These are phyloP conservation scores for Candida argentea DNA, from an alignment of 805 yeast genomes.

Conservation along the genomic window DNA sequence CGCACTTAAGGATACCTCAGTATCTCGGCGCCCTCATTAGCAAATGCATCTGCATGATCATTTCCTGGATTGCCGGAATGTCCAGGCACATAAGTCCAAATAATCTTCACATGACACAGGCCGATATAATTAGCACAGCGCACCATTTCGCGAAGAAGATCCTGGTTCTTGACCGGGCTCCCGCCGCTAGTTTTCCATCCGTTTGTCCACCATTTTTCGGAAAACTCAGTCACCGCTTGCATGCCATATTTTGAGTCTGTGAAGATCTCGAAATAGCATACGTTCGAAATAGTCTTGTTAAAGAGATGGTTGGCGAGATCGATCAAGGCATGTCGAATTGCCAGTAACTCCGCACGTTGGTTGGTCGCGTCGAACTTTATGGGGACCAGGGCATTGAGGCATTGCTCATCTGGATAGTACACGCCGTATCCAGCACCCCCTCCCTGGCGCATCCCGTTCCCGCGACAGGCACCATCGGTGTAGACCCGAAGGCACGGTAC, in stretches of 20 bases:
- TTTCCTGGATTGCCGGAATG: constrained; percentile 67
- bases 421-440: constrained; percentile 64
- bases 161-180: constrained; percentile 39
- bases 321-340: constrained; percentile 47
- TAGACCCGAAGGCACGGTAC: too few relatives aligned
- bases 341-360: constrained; percentile 71
- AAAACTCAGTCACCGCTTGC: constrained; percentile 49
- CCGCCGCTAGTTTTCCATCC: constrained; percentile 44
- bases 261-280: constrained; percentile 30
- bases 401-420: constrained; percentile 47
- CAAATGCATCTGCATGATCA: constrained; percentile 66
- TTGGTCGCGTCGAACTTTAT: constrained; percentile 41
- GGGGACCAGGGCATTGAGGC: constrained; percentile 45
- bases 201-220: constrained; percentile 42
- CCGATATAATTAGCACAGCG: constrained; percentile 24
- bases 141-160: constrained; percentile 31
- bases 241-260: constrained; percentile 68
- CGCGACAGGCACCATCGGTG: constrained; percentile 71
- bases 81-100: constrained; percentile 56
- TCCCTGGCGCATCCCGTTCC: constrained; percentile 35
- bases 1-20: too few relatives aligned
- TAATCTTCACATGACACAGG: constrained; percentile 26
- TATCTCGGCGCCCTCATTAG: constrained; percentile 27
- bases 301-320: constrained; percentile 19
- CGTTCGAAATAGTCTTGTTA: not conserved